Percentiles rank a stretch among this genome's conserved stretches.
Conservation (phyloP, 495 filamentous ascomycete genomes). For the Penicillium robsamsonii region DNA sequence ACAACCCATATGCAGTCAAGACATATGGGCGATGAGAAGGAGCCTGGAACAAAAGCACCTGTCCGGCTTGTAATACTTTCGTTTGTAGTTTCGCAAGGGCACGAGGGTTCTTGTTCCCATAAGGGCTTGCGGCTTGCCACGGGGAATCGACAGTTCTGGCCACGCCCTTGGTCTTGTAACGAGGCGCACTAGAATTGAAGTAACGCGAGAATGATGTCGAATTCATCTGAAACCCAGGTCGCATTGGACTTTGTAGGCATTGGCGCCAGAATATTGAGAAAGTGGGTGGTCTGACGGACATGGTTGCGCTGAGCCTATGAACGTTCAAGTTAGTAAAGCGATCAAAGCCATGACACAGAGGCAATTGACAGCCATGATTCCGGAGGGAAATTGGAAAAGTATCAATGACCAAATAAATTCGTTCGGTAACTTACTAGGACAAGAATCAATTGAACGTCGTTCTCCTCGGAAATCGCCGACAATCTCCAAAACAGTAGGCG, state of each 20-base stretch:
- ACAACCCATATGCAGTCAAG: slow-evolving; percentile 53
- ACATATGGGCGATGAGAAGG: slow-evolving; percentile 60
- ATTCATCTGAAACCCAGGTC: slow-evolving; percentile 13
- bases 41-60: slow-evolving; percentile 57
- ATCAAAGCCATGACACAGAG: neutral
- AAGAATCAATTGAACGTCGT: slow-evolving; percentile 17
- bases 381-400: neutral
- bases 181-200: slow-evolving; percentile 35
- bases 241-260: slow-evolving; percentile 22
- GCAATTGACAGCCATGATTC: neutral
- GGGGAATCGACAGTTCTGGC: slow-evolving; percentile 9
- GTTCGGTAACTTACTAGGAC: slow-evolving; percentile 16
- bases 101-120: slow-evolving; percentile 18
- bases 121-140: slow-evolving; percentile 15
- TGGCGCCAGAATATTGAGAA: slow-evolving; percentile 31
- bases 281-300: slow-evolving; percentile 34
- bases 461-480: slow-evolving; percentile 29
- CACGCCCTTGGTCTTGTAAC: slow-evolving; percentile 17
- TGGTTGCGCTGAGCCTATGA: slow-evolving; percentile 21
- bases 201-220: slow-evolving; percentile 29
- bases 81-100: slow-evolving; percentile 35
- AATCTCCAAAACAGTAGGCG: slow-evolving; percentile 28
- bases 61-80: slow-evolving; percentile 22
- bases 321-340: slow-evolving; percentile 18
- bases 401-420: neutral